phyloP scores from a whole-genome alignment of 2,329 filamentous ascomycete species.

The Neofusicoccum umdonicola region DNA sequence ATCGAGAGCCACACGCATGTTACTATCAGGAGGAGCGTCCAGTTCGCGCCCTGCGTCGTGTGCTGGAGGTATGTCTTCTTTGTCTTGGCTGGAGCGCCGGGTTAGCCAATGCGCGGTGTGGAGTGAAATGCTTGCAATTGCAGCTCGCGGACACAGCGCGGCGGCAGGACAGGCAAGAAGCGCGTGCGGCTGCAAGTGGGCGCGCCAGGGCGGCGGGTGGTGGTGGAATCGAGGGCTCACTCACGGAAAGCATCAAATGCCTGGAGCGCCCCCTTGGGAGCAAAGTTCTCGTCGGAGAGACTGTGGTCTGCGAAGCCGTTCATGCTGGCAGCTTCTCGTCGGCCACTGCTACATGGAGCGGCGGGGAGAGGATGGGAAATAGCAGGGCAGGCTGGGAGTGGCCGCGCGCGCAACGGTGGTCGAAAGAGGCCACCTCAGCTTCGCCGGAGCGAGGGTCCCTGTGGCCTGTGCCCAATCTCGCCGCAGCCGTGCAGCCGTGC shows the following conservation, averaged over 20 bases:
- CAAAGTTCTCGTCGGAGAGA: conserved; percentile 78
- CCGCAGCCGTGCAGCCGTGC: background rate
- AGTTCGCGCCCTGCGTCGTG: conserved; percentile 85
- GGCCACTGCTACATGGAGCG: conserved; percentile 15
- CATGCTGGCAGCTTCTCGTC: conserved; percentile 50
- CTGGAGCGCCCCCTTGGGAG: conserved; percentile 61
- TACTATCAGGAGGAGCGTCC: conserved; percentile 79
- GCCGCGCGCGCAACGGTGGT: background rate
- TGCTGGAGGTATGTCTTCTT: conserved; percentile 88
- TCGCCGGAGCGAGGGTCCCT: background rate
- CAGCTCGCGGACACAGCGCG: background rate
- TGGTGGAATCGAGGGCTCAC: conserved; percentile 35
- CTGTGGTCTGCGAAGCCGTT: conserved; percentile 70
- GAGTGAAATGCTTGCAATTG: background rate
- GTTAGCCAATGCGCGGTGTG: background rate
- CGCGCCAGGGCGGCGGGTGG: background rate
- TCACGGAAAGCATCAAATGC: conserved; percentile 97
- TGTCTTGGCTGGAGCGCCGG: conserved; percentile 69
- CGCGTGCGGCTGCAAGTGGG: background rate
- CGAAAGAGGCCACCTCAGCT: conserved; percentile 17
- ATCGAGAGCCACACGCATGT: conserved; percentile 73
- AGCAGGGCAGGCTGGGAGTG: background rate
- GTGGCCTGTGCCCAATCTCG: conserved; percentile 11
- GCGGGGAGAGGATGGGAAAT: background rate
- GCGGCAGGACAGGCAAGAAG: background rate